A percentile compares a stretch with the other conserved stretches of the same genome.
These are phyloP conservation scores for Delitschia confertaspora DNA, from an alignment of 495 filamentous ascomycete genomes.

Conservation along the genomic window DNA sequence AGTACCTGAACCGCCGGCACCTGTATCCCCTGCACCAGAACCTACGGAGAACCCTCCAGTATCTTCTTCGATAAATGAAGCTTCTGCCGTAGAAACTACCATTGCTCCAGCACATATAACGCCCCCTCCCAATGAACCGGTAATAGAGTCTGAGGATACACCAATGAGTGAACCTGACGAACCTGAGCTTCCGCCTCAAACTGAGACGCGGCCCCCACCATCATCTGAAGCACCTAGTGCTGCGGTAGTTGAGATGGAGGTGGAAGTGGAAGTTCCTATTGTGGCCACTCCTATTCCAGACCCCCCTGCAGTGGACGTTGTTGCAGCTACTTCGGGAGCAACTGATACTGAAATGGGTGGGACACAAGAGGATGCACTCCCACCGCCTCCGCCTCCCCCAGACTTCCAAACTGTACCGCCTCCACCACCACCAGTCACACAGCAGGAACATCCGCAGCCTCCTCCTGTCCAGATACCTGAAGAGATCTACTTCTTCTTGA, in stretches of 20 bases:
- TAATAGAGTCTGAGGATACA: slow-evolving; percentile 22
- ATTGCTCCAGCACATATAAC: slow-evolving; percentile 1
- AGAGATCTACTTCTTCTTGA: slow-evolving; percentile 33
- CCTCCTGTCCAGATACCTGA: slow-evolving; percentile 14
- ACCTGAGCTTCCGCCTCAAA: slow-evolving; percentile 4
- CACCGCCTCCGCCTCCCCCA: slow-evolving; percentile 13
- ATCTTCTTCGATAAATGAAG: background rate
- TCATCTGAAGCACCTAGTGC: slow-evolving; percentile 2
- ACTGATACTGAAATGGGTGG: slow-evolving; percentile 26
- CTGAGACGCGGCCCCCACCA: background rate
- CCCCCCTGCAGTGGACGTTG: slow-evolving; percentile 13
- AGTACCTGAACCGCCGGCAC: slow-evolving; percentile 4
- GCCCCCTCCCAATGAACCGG: slow-evolving; percentile 7
- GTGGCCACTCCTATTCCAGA: slow-evolving; percentile 8
- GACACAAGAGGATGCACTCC: slow-evolving; percentile 8
- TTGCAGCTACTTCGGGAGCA: slow-evolving; percentile 7
- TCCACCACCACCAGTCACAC: background rate
- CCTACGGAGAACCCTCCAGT: background rate
- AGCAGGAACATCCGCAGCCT: background rate
- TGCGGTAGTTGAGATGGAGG: slow-evolving; percentile 13
- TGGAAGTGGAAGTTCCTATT: slow-evolving; percentile 8
- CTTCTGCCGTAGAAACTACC: background rate
- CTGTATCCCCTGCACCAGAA: background rate
- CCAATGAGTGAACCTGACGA: slow-evolving; percentile 28
- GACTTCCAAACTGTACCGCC: background rate